Evolutionary conservation across 768 basidiomycete genomes (phyloP).

Genomic region (Guyanaporus albipodus): DNA sequence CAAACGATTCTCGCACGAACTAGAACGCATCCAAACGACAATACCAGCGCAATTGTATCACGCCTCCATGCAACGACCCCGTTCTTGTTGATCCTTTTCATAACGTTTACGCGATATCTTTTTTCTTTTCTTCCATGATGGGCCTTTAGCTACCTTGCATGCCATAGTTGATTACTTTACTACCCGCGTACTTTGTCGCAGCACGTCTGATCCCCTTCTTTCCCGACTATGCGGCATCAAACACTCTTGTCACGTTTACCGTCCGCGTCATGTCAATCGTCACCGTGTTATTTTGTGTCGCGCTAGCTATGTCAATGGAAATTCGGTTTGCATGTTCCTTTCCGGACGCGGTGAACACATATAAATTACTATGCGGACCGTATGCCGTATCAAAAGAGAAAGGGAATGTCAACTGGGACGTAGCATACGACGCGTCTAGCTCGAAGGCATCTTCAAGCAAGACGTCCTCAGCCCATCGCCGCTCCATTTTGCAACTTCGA

Average conservation of each 20-base stretch:
- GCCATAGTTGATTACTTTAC: conserved; percentile 14
- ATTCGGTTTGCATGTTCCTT: conserved; percentile 10
- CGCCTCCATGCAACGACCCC: conserved; percentile 15
- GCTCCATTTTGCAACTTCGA: conserved; percentile 82
- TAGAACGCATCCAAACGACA: conserved; percentile 27
- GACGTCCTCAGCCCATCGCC: conserved; percentile 76
- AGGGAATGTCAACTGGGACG: neutral
- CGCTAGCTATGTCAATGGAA: conserved; percentile 22
- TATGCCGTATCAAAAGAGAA: no score
- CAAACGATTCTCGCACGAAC: conserved; percentile 23
- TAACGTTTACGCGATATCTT: neutral
- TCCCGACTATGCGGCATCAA: neutral
- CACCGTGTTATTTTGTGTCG: conserved; percentile 23
- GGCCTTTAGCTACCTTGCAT: neutral
- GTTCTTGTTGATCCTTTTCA: conserved; percentile 3
- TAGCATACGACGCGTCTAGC: conserved; percentile 23
- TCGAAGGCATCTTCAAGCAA: conserved; percentile 76
- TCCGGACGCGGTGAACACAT: neutral
- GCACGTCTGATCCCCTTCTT: neutral
- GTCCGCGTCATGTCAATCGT: conserved; percentile 23
- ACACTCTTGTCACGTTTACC: conserved; percentile 11
- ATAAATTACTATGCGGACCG: no score
- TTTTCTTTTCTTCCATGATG: conserved; percentile 1
- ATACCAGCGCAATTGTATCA: conserved; percentile 28
- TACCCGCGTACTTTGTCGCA: conserved; percentile 8